phyloP scores from a whole-genome alignment of 768 basidiomycete genomes.

The Trametes coccinea region DNA sequence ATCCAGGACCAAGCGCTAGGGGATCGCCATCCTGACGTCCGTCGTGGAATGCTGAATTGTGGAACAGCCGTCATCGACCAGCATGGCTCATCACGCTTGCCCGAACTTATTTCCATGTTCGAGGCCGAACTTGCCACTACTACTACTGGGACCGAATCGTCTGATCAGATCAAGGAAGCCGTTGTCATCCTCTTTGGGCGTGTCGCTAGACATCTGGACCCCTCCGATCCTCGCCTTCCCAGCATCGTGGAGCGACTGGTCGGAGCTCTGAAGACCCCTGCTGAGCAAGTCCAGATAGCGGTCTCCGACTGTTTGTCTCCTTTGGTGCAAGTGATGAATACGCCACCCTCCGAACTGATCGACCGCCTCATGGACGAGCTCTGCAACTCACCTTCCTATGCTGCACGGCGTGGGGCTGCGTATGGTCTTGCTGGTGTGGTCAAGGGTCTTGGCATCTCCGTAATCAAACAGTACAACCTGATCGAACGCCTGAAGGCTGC shows the following conservation, averaged over 20 bases:
- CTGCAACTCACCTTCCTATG: constrained; percentile 82
- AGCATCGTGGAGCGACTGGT: constrained; percentile 82
- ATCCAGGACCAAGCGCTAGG: constrained; percentile 86
- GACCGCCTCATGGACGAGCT: constrained; percentile 78
- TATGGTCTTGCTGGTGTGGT: constrained; percentile 94
- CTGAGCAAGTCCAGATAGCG: constrained; percentile 95
- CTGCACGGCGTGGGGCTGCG: constrained; percentile 92
- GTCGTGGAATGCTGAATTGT: constrained; percentile 84
- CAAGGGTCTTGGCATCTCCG: constrained; percentile 85
- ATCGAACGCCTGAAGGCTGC: constrained; percentile 72
- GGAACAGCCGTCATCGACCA: constrained; percentile 80
- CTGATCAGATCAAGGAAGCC: constrained; percentile 91
- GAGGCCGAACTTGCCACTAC: constrained; percentile 65
- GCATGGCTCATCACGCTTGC: constrained; percentile 72
- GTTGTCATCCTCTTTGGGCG: constrained; percentile 94
- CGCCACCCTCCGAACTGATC: constrained; percentile 61
- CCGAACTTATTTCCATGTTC: constrained; percentile 77
- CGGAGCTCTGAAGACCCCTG: constrained; percentile 88
- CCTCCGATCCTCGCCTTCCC: constrained; percentile 75
- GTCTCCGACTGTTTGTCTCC: constrained; percentile 95
- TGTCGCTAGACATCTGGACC: constrained; percentile 82
- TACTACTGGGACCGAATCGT: constrained; percentile 61
- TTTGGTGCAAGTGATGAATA: constrained; percentile 69
- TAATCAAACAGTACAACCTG: constrained; percentile 82
- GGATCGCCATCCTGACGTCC: constrained; percentile 78